phyloP scores from a whole-genome alignment of 306 rosid species.

The Adenanthera pavonina region DNA sequence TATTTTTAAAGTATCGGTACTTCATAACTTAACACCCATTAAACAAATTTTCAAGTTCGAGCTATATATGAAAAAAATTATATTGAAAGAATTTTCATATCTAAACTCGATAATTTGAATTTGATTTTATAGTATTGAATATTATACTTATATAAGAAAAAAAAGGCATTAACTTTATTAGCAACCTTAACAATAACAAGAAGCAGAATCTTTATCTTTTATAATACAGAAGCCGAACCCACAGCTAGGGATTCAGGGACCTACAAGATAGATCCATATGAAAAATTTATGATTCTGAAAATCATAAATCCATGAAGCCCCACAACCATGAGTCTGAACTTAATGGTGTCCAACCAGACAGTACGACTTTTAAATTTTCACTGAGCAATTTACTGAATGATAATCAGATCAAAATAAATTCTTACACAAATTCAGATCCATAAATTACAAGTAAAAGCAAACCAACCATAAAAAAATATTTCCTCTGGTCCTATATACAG shows the following conservation, averaged over 20 bases:
- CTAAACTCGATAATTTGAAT: too few species aligned
- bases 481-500: too few species aligned
- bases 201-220: background rate
- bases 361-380: background rate
- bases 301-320: background rate
- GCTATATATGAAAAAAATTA: too few species aligned
- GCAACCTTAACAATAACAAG: background rate
- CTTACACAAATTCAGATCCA: background rate
- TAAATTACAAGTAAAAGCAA: background rate
- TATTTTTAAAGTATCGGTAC: too few species aligned
- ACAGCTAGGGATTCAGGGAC: background rate
- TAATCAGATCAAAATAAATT: background rate
- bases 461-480: background rate
- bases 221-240: background rate
- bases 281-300: background rate
- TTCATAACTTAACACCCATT: too few species aligned
- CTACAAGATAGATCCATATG: background rate
- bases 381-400: background rate
- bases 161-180: too few species aligned
- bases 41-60: too few species aligned
- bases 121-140: too few species aligned
- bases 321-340: background rate
- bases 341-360: background rate
- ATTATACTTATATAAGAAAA: too few species aligned
- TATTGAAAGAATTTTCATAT: too few species aligned